A percentile compares a stretch with the other conserved stretches of the same genome.
These are phyloP conservation scores for Fusarium sp. DNA, from an alignment of 2,329 filamentous ascomycete genomes.

Conservation along the genomic window DNA sequence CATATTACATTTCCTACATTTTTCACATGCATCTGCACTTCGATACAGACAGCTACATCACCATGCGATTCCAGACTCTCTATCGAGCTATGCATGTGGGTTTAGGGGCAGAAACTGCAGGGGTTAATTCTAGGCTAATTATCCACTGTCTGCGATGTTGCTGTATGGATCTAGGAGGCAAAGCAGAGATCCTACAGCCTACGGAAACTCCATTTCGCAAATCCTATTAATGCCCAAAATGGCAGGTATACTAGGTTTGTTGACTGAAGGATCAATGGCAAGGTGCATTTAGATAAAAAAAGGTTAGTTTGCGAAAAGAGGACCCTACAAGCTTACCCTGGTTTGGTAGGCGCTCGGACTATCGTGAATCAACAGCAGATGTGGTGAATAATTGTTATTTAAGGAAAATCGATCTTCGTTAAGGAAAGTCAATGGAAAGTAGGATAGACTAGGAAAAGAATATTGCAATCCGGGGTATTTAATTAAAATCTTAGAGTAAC, in stretches of 20 bases:
- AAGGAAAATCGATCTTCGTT: fast-evolving
- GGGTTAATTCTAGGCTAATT: not conserved
- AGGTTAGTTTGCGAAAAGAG: not conserved
- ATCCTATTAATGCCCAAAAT: not conserved
- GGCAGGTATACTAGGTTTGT: not conserved
- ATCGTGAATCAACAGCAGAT: too few species aligned
- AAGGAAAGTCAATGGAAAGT: fast-evolving
- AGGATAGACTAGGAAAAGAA: fast-evolving
- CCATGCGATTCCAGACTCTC: not conserved
- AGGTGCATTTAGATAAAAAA: not conserved
- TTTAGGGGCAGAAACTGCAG: too few species aligned
- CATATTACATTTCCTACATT: fast-evolving
- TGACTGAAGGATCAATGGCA: not conserved
- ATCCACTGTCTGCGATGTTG: not conserved
- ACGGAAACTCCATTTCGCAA: not conserved
- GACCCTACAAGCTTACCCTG: not conserved
- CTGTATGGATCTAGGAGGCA: not conserved
- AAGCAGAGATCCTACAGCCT: not conserved
- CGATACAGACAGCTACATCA: not conserved
- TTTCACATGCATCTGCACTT: fast-evolving
- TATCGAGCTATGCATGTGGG: not conserved
- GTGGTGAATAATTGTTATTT: not conserved
- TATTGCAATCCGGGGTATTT: not conserved
- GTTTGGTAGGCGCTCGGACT: not conserved
- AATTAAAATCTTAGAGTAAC: fast-evolving